Base-by-base conservation (phyloP, 2,329 filamentous ascomycete genomes). In the Pleomassaria siparia region DNA sequence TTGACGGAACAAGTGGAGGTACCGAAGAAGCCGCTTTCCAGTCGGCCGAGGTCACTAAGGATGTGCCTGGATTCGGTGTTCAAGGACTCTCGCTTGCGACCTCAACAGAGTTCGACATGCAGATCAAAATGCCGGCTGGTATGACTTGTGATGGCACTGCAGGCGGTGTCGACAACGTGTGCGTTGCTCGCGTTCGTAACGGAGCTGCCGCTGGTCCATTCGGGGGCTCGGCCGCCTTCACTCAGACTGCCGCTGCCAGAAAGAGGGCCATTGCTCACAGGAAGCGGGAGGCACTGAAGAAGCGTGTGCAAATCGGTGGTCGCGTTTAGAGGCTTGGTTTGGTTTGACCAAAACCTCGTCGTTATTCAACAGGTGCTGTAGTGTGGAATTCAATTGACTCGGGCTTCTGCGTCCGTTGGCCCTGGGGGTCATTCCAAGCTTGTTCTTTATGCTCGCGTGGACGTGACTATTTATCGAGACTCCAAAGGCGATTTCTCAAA, bases 171-270 rank as follows among this genome's bases (percentile, higher is more conserved):
- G 59, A 74, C 49, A 83, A 84, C 56, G 83, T 87, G 55, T 88
- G 85, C 70, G 73, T 88, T 50, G 82, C 84, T 37, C 80, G 84
- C 44, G 75, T 88, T 33, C 78, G 82, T 58, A 88, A 88, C 70
- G 66, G 71, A 11, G 80, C 84, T 13, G 71, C 75, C 25, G 82
- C 84, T 18, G 84, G 84, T 11, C 85, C 85, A 15, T 87, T 88
- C 51, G 84, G 85, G 59, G 84, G 84, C 37, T 83, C 80, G 12
- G 83, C 78, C 33, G 84, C 83, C 22, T 87, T 87, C 65, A 86
- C 82, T 1, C 81, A 85, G 75, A 76, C 75, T 47, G 42, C 76
- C 13, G 74, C 75, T 43, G 79, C 79, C 28, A 75, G 80, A 68
- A 86, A 84, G 80, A 76, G 83, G 40, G 82, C 83, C 26, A 72